phyloP scores from a whole-genome alignment of 371 early-diverging fungal species.

The Lichtheimia corymbifera region DNA sequence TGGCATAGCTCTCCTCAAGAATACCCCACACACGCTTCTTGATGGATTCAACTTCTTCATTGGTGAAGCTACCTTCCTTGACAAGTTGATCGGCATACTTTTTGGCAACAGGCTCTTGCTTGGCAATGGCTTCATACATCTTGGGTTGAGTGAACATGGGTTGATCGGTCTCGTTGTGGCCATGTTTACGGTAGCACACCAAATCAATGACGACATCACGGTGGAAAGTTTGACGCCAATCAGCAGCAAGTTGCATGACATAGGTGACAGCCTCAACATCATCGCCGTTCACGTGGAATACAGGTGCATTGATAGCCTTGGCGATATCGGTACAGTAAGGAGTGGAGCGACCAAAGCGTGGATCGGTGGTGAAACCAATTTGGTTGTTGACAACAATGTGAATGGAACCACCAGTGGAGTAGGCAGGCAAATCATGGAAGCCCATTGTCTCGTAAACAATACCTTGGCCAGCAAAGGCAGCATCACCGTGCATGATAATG shows the following conservation, averaged over 20 bases:
- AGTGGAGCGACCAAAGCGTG: conserved; percentile 92
- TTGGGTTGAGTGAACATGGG: conserved; percentile 98
- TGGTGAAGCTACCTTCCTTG: conserved; percentile 81
- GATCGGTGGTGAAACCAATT: conserved; percentile 98
- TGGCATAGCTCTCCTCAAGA: conserved; percentile 88
- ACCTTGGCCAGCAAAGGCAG: conserved; percentile 97
- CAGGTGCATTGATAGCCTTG: conserved; percentile 93
- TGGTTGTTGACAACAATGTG: conserved; percentile 99
- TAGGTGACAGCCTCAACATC: conserved; percentile 95
- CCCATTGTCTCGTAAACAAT: conserved; percentile 97
- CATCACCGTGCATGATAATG: conserved; percentile 96
- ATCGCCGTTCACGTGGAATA: conserved; percentile 98
- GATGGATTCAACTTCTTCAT: conserved; percentile 80
- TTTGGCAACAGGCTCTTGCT: conserved; percentile 81
- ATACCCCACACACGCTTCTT: conserved; percentile 89
- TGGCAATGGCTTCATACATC: conserved; percentile 92
- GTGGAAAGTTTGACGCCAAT: conserved; percentile 95
- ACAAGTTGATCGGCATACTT: conserved; percentile 83
- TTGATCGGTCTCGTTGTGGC: conserved; percentile 98
- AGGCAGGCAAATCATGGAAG: conserved; percentile 91
- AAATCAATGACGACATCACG: conserved; percentile 96
- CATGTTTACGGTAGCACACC: conserved; percentile 95
- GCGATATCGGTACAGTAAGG: conserved; percentile 97
- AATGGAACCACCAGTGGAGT: conserved; percentile 95
- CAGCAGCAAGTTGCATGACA: conserved; percentile 91